These are phyloP conservation scores for Didymellaceae sp. DNA, from an alignment of 2,329 filamentous ascomycete species.

Conservation along the genomic window DNA sequence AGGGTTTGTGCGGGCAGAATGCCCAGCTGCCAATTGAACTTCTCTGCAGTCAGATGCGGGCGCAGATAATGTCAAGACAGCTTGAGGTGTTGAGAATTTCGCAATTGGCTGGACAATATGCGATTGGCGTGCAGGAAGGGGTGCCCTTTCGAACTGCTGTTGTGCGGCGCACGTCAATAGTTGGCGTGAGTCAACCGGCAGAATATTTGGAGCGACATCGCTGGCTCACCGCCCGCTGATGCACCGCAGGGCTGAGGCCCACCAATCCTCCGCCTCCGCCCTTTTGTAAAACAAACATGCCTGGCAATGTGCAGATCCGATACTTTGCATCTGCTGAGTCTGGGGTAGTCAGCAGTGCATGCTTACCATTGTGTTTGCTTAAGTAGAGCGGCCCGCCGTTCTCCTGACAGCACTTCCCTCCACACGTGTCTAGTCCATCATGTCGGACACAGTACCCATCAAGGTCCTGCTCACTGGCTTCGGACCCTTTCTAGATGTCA, in stretches of 20 bases:
- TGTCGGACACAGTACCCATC: conserved; percentile 16
- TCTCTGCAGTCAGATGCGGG: conserved; percentile 1
- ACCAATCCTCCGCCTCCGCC: not conserved
- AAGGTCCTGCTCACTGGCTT: conserved; percentile 58
- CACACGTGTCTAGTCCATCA: not conserved
- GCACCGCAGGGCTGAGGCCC: not conserved
- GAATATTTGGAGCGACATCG: conserved; percentile 6
- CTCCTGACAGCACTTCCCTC: not conserved
- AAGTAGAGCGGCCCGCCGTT: not conserved
- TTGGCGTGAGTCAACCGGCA: conserved; percentile 20
- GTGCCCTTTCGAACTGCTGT: not conserved
- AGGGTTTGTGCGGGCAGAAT: conserved; percentile 11
- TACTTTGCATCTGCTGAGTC: not conserved
- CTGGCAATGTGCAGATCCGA: conserved; percentile 1
- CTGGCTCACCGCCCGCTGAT: not conserved
- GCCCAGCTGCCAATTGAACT: conserved; percentile 9
- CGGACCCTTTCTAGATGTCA: conserved; percentile 71
- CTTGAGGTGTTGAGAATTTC: not conserved
- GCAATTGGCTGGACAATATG: not conserved
- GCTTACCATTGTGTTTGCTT: not conserved
- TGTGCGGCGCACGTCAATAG: conserved; percentile 12
- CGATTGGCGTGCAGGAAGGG: conserved; percentile 3
- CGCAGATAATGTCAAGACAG: not conserved
- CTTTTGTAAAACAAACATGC: not conserved
- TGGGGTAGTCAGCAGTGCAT: not conserved